Evolutionary conservation across 2,329 filamentous ascomycete genomes (phyloP).

Genomic region (Colletotrichum tanaceti): DNA sequence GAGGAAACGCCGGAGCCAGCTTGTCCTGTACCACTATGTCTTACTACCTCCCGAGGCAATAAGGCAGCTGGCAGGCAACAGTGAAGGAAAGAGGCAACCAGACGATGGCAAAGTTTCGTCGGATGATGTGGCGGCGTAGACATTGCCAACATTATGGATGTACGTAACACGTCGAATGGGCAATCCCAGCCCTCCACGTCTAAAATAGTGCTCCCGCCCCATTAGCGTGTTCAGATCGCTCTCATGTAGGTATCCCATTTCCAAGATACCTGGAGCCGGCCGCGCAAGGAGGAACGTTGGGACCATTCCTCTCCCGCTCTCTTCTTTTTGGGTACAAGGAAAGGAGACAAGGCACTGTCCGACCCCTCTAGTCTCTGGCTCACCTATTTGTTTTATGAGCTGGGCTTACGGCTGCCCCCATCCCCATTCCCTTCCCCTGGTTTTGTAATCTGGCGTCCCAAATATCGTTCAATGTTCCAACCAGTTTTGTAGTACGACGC

Average conservation of each 20-base stretch:
- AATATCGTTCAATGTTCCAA: not conserved
- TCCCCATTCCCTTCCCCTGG: too few relatives aligned
- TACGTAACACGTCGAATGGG: not conserved
- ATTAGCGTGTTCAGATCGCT: slow-evolving; percentile 1
- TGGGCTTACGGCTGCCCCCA: not conserved
- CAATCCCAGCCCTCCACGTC: slow-evolving; percentile 5
- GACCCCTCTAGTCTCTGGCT: too few relatives aligned
- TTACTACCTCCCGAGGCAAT: too few relatives aligned
- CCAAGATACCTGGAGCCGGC: not conserved
- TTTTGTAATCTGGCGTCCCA: not conserved
- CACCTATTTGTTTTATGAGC: not conserved
- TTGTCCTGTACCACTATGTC: not conserved
- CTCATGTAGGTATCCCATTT: not conserved
- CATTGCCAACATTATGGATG: not conserved
- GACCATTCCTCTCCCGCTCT: not conserved
- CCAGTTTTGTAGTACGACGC: slow-evolving; percentile 3
- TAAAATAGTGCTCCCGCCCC: slow-evolving; percentile 21
- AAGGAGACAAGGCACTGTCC: slow-evolving; percentile 9
- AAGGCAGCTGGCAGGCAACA: slow-evolving; percentile 11
- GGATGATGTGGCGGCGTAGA: not conserved
- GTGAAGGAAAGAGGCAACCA: not conserved
- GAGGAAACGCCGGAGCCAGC: not conserved
- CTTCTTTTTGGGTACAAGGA: not conserved
- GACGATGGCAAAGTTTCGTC: not conserved
- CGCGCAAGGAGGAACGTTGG: not conserved